phyloP scores from a whole-genome alignment of 1,139 yeast species.

The Lodderomyces pseudojiufengensis region DNA sequence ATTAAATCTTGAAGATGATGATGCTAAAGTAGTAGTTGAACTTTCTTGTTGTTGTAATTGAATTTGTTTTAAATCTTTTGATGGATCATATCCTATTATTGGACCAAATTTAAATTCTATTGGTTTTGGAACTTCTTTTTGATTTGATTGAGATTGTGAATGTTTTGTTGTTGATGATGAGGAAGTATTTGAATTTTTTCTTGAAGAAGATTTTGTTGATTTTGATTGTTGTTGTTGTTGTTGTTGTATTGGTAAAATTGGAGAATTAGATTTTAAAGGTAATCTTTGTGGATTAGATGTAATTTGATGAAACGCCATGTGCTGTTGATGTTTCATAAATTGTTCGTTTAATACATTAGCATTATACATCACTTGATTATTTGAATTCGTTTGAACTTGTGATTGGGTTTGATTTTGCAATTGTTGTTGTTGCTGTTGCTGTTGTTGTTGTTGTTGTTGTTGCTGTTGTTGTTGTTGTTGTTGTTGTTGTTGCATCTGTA shows the following conservation, averaged over 20 bases:
- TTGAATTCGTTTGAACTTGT: constrained; percentile 1
- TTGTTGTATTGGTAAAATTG: background rate
- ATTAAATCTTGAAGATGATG: constrained; percentile 10
- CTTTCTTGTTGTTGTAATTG: constrained; percentile 10
- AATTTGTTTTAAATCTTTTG: constrained; percentile 26
- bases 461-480: constrained; percentile 5
- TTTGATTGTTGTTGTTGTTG: background rate
- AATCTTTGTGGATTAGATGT: too few relatives aligned
- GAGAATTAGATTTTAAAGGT: too few relatives aligned
- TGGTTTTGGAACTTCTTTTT: constrained; percentile 20
- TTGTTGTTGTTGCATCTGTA: constrained; percentile 1
- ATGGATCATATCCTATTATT: constrained; percentile 41
- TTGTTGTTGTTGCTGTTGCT: constrained; percentile 14
- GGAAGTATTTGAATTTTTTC: background rate
- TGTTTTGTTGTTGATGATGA: too few relatives aligned
- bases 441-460: constrained; percentile 8
- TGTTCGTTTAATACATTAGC: background rate
- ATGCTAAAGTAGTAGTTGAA: too few relatives aligned
- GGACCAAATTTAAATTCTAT: constrained; percentile 41
- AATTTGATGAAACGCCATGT: too few relatives aligned
- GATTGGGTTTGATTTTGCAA: constrained; percentile 2
- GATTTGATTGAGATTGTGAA: constrained; percentile 3
- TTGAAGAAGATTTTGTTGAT: background rate
- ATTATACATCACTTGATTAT: background rate
- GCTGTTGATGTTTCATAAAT: too few relatives aligned